Conservation (phyloP, 2,329 filamentous ascomycete genomes). For the Sclerotinia spermophila region DNA sequence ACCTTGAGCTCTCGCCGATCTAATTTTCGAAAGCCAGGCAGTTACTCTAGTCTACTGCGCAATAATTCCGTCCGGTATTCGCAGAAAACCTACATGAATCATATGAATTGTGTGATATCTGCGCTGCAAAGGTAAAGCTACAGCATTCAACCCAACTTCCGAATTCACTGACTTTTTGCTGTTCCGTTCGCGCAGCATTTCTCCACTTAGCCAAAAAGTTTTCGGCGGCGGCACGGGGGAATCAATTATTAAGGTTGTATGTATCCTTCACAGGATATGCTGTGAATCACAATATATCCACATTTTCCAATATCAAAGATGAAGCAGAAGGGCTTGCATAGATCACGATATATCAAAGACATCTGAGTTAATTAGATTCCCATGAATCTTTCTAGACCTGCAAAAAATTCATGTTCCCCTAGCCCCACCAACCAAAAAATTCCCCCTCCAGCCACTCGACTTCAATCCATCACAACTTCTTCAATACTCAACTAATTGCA, state of each 20-base stretch:
- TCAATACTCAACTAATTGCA: not conserved
- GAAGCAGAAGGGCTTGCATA: not conserved
- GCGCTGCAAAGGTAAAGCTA: too few species aligned
- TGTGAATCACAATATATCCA: too few species aligned
- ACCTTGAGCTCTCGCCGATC: not conserved
- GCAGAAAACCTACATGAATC: not conserved
- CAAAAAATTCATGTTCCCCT: not conserved
- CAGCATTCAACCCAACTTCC: not conserved
- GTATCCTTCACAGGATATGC: too few species aligned
- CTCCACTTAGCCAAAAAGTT: not conserved
- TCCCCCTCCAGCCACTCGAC: not conserved
- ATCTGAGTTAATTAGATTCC: not conserved
- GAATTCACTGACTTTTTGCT: not conserved
- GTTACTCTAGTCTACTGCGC: not conserved
- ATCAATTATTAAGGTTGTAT: not conserved
- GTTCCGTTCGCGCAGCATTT: not conserved
- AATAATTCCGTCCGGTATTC: not conserved
- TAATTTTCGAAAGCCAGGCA: not conserved
- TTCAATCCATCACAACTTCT: not conserved
- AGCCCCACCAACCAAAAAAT: not conserved
- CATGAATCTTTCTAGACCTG: not conserved
- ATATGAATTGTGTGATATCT: not conserved
- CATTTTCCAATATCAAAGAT: not conserved
- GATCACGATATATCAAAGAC: not conserved
- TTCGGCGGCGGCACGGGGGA: not conserved